phyloP scores from a whole-genome alignment of 768 basidiomycete genomes.

The Russula compacta region DNA sequence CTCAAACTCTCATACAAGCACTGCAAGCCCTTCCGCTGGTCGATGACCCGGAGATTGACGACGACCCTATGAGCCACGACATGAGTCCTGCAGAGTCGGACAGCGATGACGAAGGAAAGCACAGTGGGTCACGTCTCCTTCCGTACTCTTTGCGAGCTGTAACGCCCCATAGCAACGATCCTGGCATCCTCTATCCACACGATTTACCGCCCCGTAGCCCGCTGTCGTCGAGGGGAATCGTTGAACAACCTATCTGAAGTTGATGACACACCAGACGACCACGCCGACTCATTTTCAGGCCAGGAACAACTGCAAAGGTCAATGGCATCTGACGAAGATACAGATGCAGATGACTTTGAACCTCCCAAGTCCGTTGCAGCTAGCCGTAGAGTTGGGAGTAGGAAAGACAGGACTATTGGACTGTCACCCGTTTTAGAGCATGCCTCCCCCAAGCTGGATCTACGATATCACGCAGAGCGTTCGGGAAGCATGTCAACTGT shows the following conservation, averaged over 20 bases:
- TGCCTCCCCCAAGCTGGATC: conserved; percentile 8
- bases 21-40: conserved; percentile 79
- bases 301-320: conserved; percentile 2
- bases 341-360: conserved; percentile 21
- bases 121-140: conserved; percentile 18
- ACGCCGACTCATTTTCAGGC: neutral
- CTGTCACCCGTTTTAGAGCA: conserved; percentile 12
- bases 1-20: conserved; percentile 83
- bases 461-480: conserved; percentile 11
- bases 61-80: conserved; percentile 41
- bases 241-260: conserved; percentile 15
- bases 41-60: conserved; percentile 59
- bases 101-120: conserved; percentile 56
- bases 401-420: conserved; percentile 5
- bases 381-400: conserved; percentile 2
- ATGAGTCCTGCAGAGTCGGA: conserved; percentile 40
- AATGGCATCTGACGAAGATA: conserved; percentile 17
- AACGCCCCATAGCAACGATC: conserved; percentile 30
- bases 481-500: conserved; percentile 51
- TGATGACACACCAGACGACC: conserved; percentile 18
- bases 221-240: conserved; percentile 40
- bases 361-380: conserved; percentile 9
- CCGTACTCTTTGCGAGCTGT: neutral
- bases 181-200: conserved; percentile 84
- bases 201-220: conserved; percentile 73